Base-by-base conservation (phyloP, 805 yeast genomes). In the Yarrowia sp. region DNA sequence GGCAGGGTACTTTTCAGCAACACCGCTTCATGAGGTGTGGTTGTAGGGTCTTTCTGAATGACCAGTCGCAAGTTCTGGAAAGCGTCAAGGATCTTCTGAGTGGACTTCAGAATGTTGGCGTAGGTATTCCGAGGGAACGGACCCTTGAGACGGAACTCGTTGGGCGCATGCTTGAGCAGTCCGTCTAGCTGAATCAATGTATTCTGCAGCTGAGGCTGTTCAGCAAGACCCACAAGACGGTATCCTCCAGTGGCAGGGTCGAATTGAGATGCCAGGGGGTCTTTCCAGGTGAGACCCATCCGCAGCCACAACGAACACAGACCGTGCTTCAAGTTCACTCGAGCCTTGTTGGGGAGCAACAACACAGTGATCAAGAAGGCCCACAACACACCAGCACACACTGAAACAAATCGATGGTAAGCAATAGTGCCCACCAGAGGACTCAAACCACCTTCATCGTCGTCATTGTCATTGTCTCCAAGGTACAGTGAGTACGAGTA, bases 281-380 rank as follows among this genome's bases (percentile, higher is more conserved):
- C 94, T 71, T 87, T 88, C 96, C 96, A 91, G 9, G 87, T 82
- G 24, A 91, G 82, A 1, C 97, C 97, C 83, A 91, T 82, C 52
- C 92, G 80, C 47, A 91, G 79, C 96, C 96, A 91, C 24, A 90
- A 79, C 2, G 87, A 78, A 0, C 91, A 84, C 24, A 91, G 74
- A 0, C 91, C 91, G 34, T 81, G 80, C 69, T 90, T 86, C 69
- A 91, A 78, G 58, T 92, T 79, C 14, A 85, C 80, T 55, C 96
- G 80, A 0, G 97, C 96, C 73, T 91, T 87, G 74, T 86, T 87
- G 4, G 96, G 96, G 64, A 89, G 80, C 64, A 90, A 81, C 0
- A 85, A 79, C 42, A 87, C 77, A 0, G 95, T 87, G 77, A 91
- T 84, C 2, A 85, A 74, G 30, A 91, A 79, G 0, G 96, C 95